Conservation (phyloP, 2,329 filamentous ascomycete genomes). For the Botrytis cinerea region DNA sequence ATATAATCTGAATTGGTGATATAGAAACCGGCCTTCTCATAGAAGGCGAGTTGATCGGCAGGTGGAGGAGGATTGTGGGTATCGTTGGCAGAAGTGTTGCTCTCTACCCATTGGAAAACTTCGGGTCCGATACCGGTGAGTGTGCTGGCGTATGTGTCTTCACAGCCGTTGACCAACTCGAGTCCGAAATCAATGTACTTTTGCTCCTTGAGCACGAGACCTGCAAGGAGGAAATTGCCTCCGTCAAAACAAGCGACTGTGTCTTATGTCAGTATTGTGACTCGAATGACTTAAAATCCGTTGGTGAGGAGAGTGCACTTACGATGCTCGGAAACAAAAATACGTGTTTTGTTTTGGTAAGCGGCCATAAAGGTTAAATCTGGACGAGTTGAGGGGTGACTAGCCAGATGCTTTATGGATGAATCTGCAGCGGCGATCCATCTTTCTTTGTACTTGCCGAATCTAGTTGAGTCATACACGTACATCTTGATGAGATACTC, state of each 20-base stretch:
- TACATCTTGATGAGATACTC: slow-evolving; percentile 94
- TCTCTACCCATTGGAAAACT: slow-evolving; percentile 57
- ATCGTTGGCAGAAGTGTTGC: slow-evolving; percentile 42
- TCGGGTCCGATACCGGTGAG: slow-evolving; percentile 78
- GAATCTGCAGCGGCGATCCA: slow-evolving; percentile 78
- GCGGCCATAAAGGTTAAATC: slow-evolving; percentile 72
- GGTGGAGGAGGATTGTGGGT: slow-evolving; percentile 48
- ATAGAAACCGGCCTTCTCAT: slow-evolving; percentile 69
- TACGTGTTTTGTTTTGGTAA: slow-evolving; percentile 51
- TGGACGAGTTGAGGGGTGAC: slow-evolving; percentile 63
- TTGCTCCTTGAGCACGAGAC: slow-evolving; percentile 64
- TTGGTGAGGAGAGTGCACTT: slow-evolving; percentile 20
- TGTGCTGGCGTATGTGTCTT: slow-evolving; percentile 69
- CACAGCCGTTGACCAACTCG: slow-evolving; percentile 69
- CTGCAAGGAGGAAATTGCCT: slow-evolving; percentile 82
- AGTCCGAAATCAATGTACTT: slow-evolving; percentile 76
- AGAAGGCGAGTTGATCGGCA: slow-evolving; percentile 57
- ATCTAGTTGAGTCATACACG: slow-evolving; percentile 70
- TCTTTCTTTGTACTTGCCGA: slow-evolving; percentile 65
- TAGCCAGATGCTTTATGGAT: slow-evolving; percentile 69
- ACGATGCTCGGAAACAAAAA: slow-evolving; percentile 50
- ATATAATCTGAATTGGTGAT: slow-evolving; percentile 63
- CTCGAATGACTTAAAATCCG: neutral
- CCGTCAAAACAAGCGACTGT: slow-evolving; percentile 78
- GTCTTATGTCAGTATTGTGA: neutral